Conservation (phyloP, 176 grass and related monocot genomes). For the Aegilops longissima region DNA sequence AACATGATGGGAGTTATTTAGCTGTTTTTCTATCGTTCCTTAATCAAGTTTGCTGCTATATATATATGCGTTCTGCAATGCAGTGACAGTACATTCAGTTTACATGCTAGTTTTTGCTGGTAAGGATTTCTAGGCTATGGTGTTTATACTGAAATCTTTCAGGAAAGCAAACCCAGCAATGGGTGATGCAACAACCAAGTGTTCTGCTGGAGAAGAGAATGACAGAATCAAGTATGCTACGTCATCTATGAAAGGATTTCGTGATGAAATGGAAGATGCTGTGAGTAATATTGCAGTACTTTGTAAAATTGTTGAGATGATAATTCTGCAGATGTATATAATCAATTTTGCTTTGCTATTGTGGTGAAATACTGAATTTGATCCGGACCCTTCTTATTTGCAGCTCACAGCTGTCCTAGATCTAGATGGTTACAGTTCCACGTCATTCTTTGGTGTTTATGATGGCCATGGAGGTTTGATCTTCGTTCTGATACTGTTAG, state of each 20-base stretch:
- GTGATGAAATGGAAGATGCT: not conserved
- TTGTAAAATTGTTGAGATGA: not conserved
- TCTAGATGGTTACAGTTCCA: not conserved
- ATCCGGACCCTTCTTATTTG: slow-evolving; percentile 8
- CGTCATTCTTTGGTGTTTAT: slow-evolving; percentile 51
- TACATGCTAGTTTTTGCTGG: not conserved
- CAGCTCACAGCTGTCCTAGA: slow-evolving; percentile 34
- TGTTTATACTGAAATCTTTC: slow-evolving; percentile 12
- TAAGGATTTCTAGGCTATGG: not conserved
- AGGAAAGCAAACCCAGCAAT: slow-evolving; percentile 30
- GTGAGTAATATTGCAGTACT: slow-evolving; percentile 35
- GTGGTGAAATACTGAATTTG: slow-evolving; percentile 7
- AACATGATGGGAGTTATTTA: not conserved
- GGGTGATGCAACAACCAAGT: not conserved
- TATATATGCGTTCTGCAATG: not conserved
- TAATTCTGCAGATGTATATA: not conserved
- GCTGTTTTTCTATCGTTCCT: not conserved
- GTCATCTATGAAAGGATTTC: slow-evolving; percentile 18
- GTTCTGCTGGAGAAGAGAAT: slow-evolving; percentile 27
- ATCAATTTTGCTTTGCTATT: not conserved
- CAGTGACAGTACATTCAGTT: not conserved
- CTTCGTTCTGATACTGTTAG: slow-evolving; percentile 16
- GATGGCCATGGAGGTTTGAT: slow-evolving; percentile 49
- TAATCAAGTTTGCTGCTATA: not conserved
- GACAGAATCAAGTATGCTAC: slow-evolving; percentile 25